These are phyloP conservation scores for Saturnispora zaruensis DNA, from an alignment of 805 yeast species.

Conservation along the genomic window DNA sequence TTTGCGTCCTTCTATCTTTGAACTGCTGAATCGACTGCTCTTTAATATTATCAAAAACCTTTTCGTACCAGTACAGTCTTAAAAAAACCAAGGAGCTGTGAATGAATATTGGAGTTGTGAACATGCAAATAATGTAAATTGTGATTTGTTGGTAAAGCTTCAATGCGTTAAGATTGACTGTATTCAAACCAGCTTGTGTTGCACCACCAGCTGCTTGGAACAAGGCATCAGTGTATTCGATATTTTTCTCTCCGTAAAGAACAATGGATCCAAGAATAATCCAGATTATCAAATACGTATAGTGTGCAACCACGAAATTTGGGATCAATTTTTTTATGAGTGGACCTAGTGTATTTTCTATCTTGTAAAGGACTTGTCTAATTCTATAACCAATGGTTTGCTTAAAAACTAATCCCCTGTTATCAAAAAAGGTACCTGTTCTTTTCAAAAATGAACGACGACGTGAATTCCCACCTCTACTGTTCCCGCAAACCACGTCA, in stretches of 20 bases:
- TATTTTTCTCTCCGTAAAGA: constrained; percentile 64
- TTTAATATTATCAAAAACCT: constrained; percentile 75
- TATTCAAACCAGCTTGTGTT: constrained; percentile 90
- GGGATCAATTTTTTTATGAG: constrained; percentile 36
- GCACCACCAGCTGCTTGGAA: constrained; percentile 69
- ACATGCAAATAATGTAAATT: constrained; percentile 50
- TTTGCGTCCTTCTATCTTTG: constrained; percentile 73
- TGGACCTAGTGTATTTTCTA: constrained; percentile 35
- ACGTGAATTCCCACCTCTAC: not conserved
- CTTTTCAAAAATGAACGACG: constrained; percentile 4
- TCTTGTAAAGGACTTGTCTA: constrained; percentile 30
- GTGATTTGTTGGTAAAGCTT: constrained; percentile 72
- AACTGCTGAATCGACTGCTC: constrained; percentile 69
- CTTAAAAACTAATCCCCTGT: constrained; percentile 11
- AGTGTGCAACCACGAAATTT: constrained; percentile 57
- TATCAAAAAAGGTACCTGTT: constrained; percentile 10
- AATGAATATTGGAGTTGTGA: constrained; percentile 83
- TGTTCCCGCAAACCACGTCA: not conserved
- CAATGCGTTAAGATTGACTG: constrained; percentile 58
- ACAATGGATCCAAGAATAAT: constrained; percentile 63
- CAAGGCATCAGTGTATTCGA: constrained; percentile 66
- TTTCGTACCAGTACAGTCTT: constrained; percentile 83
- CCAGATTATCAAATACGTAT: constrained; percentile 56
- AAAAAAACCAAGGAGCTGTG: constrained; percentile 71
- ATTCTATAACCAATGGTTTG: constrained; percentile 26